Conservation (phyloP, 345 rosid genomes). For the Gossypium longicalyx region DNA sequence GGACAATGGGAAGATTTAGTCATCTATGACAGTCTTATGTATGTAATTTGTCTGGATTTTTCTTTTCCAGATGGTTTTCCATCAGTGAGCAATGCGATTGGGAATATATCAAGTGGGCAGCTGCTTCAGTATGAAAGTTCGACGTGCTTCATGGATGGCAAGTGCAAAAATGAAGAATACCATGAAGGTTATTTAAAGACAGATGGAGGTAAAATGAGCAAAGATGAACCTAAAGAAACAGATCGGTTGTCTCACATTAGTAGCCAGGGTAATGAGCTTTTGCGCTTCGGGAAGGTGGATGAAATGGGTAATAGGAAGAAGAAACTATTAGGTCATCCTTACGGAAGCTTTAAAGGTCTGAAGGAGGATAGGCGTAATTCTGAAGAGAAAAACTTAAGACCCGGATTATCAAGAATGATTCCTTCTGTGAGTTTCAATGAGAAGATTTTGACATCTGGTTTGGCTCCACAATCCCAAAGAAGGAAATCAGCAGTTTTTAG, state of each 20-base stretch:
- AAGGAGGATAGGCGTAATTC: slow-evolving; percentile 11
- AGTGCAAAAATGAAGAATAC: slow-evolving; percentile 58
- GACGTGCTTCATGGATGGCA: slow-evolving; percentile 45
- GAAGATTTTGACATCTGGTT: slow-evolving; percentile 24
- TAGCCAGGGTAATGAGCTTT: slow-evolving; percentile 23
- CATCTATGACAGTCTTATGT: not conserved
- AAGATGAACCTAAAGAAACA: slow-evolving; percentile 13
- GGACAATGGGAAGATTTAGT: not conserved
- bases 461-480: slow-evolving; percentile 23
- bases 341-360: slow-evolving; percentile 10
- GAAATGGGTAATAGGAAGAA: slow-evolving; percentile 7
- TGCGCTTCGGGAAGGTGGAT: slow-evolving; percentile 9
- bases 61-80: slow-evolving; percentile 48
- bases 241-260: not conserved
- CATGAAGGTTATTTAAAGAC: slow-evolving; percentile 60
- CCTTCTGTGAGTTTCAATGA: slow-evolving; percentile 39
- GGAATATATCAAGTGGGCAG: slow-evolving; percentile 50
- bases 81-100: slow-evolving; percentile 31
- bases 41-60: not conserved
- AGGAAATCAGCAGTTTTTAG: slow-evolving; percentile 9
- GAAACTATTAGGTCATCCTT: slow-evolving; percentile 2
- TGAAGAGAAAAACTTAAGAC: slow-evolving; percentile 7
- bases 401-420: slow-evolving; percentile 20
- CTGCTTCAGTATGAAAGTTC: slow-evolving; percentile 71
- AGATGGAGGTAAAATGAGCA: slow-evolving; percentile 22